Conservation (phyloP, 805 yeast genomes). For the Suhomyces pyralidae region DNA sequence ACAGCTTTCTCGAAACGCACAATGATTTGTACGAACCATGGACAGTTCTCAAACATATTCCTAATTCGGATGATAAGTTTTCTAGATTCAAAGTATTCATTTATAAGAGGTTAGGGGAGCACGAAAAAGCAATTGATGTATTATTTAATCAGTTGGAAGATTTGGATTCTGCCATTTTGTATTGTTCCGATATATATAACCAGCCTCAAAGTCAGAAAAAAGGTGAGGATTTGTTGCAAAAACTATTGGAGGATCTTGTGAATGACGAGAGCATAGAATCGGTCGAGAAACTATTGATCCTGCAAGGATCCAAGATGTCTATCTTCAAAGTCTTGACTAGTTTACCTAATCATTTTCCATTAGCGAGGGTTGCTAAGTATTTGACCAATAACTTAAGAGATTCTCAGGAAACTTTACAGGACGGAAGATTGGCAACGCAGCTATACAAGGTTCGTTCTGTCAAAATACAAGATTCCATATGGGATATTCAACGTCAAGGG, state of each 20-base stretch:
- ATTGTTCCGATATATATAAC: slow-evolving; percentile 51
- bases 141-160: slow-evolving; percentile 57
- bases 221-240: slow-evolving; percentile 49
- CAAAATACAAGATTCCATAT: slow-evolving; percentile 43
- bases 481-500: slow-evolving; percentile 34
- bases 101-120: slow-evolving; percentile 56
- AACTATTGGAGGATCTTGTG: slow-evolving; percentile 48
- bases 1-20: slow-evolving; percentile 29
- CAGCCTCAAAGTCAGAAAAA: slow-evolving; percentile 26
- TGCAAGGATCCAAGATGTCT: slow-evolving; percentile 50
- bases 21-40: slow-evolving; percentile 32
- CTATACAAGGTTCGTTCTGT: slow-evolving; percentile 54
- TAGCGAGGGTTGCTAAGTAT: slow-evolving; percentile 42
- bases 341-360: slow-evolving; percentile 50
- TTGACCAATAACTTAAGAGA: slow-evolving; percentile 45
- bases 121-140: slow-evolving; percentile 60
- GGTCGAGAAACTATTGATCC: slow-evolving; percentile 39
- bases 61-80: slow-evolving; percentile 29
- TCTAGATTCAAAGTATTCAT: slow-evolving; percentile 55
- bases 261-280: slow-evolving; percentile 31
- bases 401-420: slow-evolving; percentile 38
- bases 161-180: slow-evolving; percentile 54
- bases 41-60: slow-evolving; percentile 33
- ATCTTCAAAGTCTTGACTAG: slow-evolving; percentile 42
- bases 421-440: slow-evolving; percentile 42